Evolutionary conservation across 257 asterid species (phyloP), one percentile per base, ranked within the genome.

Genomic region (Linaria vulgaris): DNA sequence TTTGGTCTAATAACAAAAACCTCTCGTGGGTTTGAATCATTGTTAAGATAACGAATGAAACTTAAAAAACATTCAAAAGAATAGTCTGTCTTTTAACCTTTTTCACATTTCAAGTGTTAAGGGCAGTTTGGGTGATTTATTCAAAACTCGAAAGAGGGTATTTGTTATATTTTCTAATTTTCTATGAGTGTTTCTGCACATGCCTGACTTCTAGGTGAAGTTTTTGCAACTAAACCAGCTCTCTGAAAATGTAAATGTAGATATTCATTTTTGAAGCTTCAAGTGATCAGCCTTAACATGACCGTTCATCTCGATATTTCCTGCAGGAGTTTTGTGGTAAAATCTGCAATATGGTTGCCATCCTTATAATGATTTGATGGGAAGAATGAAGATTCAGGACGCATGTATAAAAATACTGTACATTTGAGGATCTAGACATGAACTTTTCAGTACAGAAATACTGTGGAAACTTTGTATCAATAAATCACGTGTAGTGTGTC

Each of bases 341-440:
- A 47, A 24, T 61, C 24, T 16, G 68, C 62, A 55, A 50, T 24
- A 15, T 30, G 53, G 14, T 6, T 47, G 63, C 51, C 10, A 22
- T 6, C 5, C 27, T 22, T 8, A n/a, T 19, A 30, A 39, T 25
- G 49, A 56, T 6, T 20, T 46, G 54, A 54, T 50, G 72, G 46
- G 21, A 15, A 20, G 53, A 47, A n/a, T n/a, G 53, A 47, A 9
- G 19, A n/a, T n/a, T n/a, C 11, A 6, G 37, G 14, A 12, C n/a
- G 22, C 45, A 7, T 9, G 64, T 61, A 71, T 55, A 71, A 51
- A 43, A 21, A n/a, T 73, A 55, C 12, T 68, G 78, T 78, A 74
- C 55, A 74, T 71, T 56, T 58, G 71, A 62, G 69, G 41, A 67
- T 66, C 69, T 67, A 71, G 68, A 64, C 31, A 63, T 44, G 59